Evolutionary conservation across 2,329 filamentous ascomycete genomes (phyloP), one percentile per base, ranked within the genome.

Genomic region (Monascus ruber): DNA sequence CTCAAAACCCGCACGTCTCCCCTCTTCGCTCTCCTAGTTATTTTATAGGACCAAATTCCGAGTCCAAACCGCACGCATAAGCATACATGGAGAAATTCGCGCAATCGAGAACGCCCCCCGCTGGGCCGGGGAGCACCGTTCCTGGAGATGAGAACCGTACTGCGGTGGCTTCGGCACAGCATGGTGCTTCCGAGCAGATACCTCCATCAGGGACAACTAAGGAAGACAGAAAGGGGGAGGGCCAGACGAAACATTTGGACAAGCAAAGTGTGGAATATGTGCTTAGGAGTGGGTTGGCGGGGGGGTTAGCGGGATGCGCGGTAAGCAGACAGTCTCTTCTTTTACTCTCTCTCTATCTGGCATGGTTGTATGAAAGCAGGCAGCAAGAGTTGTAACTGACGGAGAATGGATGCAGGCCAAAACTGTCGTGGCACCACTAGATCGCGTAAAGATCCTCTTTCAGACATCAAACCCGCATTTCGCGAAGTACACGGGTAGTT

Each of bases 401-500:
- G 41, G 40, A 48, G 42, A 17, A 38, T 34, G 31, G 5, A 9
- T 42, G 37, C 51, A 94, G 87, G 91, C 84, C 45, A 98, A 98
- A 72, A 95, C 89, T 0, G 72, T 94, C 5, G 93, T 98, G 31
- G 91, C 87, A 24, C 91, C 91, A 24, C 83, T 98, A 47, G 91
- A 98, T 65, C 82, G 91, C 49, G 91, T 98, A 55, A 98, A 98
- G 67, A 98, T 98, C 56, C 82, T 98, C 41, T 96, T 98, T 67
- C 91, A 98, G 62, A 83, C 91, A 38, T 86, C 83, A 55, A 95
- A 91, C 55, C 91, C 91, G 3, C 82, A 91, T 50, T 98, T 94
- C 59, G 76, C 83, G 39, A 94, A 94, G 65, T 98, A 96, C 59
- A 79, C 85, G 1, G 85, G 87, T 32, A 87, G 83, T 33, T 95